Percentiles rank a stretch among this genome's conserved stretches.
These are phyloP conservation scores for Capronia americana DNA, from an alignment of 2,329 filamentous ascomycete species.

Conservation along the genomic window DNA sequence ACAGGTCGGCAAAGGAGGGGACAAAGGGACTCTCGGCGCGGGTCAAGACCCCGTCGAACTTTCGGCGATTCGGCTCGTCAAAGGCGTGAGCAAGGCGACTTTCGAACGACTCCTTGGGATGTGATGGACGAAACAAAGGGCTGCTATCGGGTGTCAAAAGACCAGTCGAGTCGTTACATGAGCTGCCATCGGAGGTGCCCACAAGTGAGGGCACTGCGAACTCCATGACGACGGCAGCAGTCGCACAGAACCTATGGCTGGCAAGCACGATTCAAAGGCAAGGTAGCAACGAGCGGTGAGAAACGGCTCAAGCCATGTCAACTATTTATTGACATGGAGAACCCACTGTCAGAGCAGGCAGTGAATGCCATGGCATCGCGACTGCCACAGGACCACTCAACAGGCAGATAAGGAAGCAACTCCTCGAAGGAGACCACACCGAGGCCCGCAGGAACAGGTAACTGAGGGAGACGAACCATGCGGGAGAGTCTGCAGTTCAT, in stretches of 20 bases:
- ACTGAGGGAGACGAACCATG: not conserved
- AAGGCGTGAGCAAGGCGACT: constrained; percentile 23
- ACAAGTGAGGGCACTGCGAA: constrained; percentile 29
- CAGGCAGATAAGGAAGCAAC: constrained; percentile 11
- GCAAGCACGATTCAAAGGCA: not conserved
- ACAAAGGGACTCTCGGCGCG: constrained; percentile 20
- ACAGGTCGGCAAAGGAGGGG: constrained; percentile 17
- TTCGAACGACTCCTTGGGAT: constrained; percentile 27
- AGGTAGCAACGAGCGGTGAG: not conserved
- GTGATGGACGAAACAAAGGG: constrained; percentile 26
- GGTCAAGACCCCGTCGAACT: constrained; percentile 4
- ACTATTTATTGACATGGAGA: constrained; percentile 8
- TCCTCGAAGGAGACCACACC: not conserved
- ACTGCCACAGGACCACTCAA: constrained; percentile 7
- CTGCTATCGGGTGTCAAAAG: constrained; percentile 28
- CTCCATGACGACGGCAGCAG: constrained; percentile 19
- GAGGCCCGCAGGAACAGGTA: constrained; percentile 5
- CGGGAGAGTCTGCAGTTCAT: not conserved
- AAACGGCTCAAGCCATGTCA: not conserved
- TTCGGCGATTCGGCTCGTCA: constrained; percentile 21
- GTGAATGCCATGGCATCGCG: constrained; percentile 8
- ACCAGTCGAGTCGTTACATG: constrained; percentile 28
- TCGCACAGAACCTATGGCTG: not conserved
- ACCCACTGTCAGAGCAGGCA: not conserved
- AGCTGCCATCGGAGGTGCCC: constrained; percentile 27